These are phyloP conservation scores for Penicillium steckii DNA, from an alignment of 495 filamentous ascomycete species.

Conservation along the genomic window DNA sequence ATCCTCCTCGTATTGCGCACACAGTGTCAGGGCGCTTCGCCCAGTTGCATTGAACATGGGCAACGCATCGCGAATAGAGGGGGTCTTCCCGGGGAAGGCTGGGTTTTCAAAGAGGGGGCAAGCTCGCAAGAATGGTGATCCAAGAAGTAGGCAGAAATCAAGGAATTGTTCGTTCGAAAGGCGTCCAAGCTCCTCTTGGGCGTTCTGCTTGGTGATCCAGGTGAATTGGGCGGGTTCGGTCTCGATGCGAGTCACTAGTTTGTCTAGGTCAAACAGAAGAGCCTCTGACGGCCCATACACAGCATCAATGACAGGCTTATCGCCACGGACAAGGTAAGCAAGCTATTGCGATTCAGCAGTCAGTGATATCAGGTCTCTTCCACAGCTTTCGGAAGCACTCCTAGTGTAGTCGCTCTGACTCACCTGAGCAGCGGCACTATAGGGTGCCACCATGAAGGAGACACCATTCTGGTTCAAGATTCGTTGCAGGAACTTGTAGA, in stretches of 20 bases:
- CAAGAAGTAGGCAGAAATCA: slow-evolving; percentile 80
- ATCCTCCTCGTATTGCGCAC: slow-evolving; percentile 69
- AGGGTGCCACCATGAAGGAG: slow-evolving; percentile 84
- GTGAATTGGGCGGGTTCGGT: slow-evolving; percentile 62
- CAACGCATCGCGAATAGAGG: slow-evolving; percentile 64
- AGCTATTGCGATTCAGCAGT: slow-evolving; percentile 52
- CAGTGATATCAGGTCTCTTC: slow-evolving; percentile 4
- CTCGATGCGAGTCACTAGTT: slow-evolving; percentile 77
- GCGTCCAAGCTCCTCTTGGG: slow-evolving; percentile 67
- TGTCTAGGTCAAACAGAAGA: slow-evolving; percentile 82
- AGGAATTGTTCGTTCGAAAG: slow-evolving; percentile 72
- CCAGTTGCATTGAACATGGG: slow-evolving; percentile 68
- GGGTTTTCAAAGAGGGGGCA: slow-evolving; percentile 73
- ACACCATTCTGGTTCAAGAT: slow-evolving; percentile 67
- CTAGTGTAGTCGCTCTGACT: background rate
- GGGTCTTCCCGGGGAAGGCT: slow-evolving; percentile 37
- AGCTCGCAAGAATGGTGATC: slow-evolving; percentile 72
- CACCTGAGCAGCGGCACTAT: slow-evolving; percentile 87
- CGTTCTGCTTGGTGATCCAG: slow-evolving; percentile 68
- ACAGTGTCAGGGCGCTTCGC: slow-evolving; percentile 59
- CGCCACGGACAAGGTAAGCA: slow-evolving; percentile 71
- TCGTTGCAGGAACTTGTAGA: slow-evolving; percentile 73
- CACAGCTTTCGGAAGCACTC: background rate
- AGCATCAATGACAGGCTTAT: slow-evolving; percentile 67
- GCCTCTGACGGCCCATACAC: slow-evolving; percentile 85